phyloP scores from a whole-genome alignment of 345 rosid species.

The Hevea brasiliensis region DNA sequence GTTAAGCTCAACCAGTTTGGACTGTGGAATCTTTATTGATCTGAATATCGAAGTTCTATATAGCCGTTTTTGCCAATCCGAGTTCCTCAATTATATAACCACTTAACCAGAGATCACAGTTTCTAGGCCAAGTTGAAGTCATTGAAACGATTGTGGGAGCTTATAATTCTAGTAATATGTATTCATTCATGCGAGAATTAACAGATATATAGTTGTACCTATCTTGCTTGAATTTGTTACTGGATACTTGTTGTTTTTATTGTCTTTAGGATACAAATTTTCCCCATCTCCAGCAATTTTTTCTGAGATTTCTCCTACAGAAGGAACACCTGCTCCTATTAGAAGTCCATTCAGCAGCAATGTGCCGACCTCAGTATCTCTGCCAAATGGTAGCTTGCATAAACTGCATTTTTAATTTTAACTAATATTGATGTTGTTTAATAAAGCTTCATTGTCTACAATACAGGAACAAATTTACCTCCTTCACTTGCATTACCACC shows the following conservation, averaged over 20 bases:
- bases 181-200: not conserved
- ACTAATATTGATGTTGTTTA: constrained; percentile 6
- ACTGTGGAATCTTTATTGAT: constrained; percentile 8
- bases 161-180: not conserved
- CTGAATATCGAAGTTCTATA: not conserved
- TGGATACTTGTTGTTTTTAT: constrained; percentile 3
- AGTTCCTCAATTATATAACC: too few relatives aligned
- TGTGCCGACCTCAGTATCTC: constrained; percentile 32
- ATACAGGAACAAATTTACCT: constrained; percentile 36
- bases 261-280: constrained; percentile 21
- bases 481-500: constrained; percentile 43
- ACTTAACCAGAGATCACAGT: not conserved
- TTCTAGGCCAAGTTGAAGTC: not conserved
- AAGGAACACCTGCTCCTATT: constrained; percentile 31
- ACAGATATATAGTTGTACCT: not conserved
- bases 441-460: constrained; percentile 15
- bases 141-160: not conserved
- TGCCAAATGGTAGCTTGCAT: constrained; percentile 29
- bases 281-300: constrained; percentile 35
- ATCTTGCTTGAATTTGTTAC: constrained; percentile 4
- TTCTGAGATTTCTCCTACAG: constrained; percentile 32
- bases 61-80: too few relatives aligned
- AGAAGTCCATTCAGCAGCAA: constrained; percentile 5
- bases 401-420: constrained; percentile 3
- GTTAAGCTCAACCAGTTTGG: constrained; percentile 10